These are phyloP conservation scores for Emmonsiellopsis sp. DNA, from an alignment of 2,329 filamentous ascomycete species.

Conservation along the genomic window DNA sequence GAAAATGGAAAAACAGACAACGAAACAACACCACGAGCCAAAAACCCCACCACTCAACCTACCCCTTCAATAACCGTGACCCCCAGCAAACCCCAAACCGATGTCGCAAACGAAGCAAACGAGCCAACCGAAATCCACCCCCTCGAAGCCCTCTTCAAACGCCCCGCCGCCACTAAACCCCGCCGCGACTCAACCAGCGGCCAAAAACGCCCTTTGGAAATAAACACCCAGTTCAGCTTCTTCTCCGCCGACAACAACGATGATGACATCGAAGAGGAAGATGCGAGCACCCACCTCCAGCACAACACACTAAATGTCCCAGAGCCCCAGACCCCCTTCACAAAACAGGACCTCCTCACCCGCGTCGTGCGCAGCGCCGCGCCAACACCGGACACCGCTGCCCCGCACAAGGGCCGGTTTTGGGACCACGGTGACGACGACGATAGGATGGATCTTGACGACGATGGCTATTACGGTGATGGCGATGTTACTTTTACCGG, in stretches of 20 bases:
- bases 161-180: constrained; percentile 40
- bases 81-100: constrained; percentile 30
- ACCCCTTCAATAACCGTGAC: constrained; percentile 14
- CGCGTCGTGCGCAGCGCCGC: constrained; percentile 68
- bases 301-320: constrained; percentile 1
- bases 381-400: constrained; percentile 87
- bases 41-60: background rate
- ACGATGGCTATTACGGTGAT: constrained; percentile 8
- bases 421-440: constrained; percentile 17
- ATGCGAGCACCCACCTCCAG: constrained; percentile 14
- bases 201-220: constrained; percentile 27
- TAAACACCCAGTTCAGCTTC: constrained; percentile 64
- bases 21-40: background rate
- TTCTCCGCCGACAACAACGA: constrained; percentile 53
- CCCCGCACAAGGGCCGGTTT: constrained; percentile 43
- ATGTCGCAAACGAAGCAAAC: constrained; percentile 45
- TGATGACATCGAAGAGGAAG: constrained; percentile 38
- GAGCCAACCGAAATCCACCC: constrained; percentile 58
- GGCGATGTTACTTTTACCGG: constrained; percentile 12
- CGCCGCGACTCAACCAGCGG: constrained; percentile 5
- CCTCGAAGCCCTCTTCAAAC: constrained; percentile 86
- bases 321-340: constrained; percentile 71
- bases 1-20: constrained; percentile 11
- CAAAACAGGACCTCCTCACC: constrained; percentile 64
- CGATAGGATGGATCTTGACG: constrained; percentile 5